Percentiles rank a stretch among this genome's conserved stretches.
phyloP scores from a whole-genome alignment of 2,329 filamentous ascomycete species.

The Podosphaera fusca region DNA sequence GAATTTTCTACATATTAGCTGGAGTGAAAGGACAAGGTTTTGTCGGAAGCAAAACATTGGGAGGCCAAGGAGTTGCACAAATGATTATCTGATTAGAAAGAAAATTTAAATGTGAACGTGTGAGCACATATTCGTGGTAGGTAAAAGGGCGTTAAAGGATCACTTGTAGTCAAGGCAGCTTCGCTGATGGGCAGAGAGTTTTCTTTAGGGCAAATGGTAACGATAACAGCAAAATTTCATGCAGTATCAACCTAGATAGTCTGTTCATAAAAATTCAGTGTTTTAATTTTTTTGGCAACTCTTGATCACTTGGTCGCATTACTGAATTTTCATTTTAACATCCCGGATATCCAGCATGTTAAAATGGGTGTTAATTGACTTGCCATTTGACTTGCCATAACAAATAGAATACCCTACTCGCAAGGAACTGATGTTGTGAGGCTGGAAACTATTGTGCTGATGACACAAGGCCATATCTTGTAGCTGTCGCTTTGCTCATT shows the following conservation, averaged over 20 bases:
- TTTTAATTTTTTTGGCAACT: too few species aligned
- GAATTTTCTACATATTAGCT: slow-evolving; percentile 58
- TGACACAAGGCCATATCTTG: too few species aligned
- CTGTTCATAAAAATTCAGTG: neutral
- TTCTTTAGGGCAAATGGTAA: neutral
- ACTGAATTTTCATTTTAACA: too few species aligned
- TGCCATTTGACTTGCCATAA: too few species aligned
- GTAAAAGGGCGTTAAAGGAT: neutral
- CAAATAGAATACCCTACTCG: too few species aligned
- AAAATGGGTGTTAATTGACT: too few species aligned
- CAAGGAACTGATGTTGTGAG: too few species aligned
- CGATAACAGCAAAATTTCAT: neutral
- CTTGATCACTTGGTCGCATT: too few species aligned
- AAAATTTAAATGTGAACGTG: neutral
- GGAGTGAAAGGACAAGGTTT: slow-evolving; percentile 67
- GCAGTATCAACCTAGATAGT: neutral
- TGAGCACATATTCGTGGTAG: neutral
- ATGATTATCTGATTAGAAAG: slow-evolving; percentile 63
- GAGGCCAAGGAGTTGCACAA: slow-evolving; percentile 79
- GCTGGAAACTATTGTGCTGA: too few species aligned
- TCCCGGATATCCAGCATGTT: too few species aligned
- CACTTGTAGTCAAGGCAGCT: neutral
- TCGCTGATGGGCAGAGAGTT: neutral
- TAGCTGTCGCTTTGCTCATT: too few species aligned
- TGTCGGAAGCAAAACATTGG: slow-evolving; percentile 84